Conservation (phyloP, 805 yeast genomes). For the Lachancea sp. region DNA sequence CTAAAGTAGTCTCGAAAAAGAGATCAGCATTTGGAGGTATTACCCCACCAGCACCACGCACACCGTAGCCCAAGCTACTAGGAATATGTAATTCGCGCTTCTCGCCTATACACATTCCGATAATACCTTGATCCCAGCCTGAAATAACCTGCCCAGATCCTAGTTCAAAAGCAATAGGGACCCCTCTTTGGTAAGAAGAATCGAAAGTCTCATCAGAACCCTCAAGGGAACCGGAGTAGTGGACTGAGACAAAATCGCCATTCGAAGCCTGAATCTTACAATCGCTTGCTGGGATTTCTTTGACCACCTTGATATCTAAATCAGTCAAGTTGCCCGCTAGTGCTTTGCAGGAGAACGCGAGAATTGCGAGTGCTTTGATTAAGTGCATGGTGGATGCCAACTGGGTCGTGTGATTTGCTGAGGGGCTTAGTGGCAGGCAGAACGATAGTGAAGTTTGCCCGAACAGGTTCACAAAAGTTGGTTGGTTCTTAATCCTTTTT, state of each 20-base stretch:
- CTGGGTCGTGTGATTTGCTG: neutral
- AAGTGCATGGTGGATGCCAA: constrained; percentile 3
- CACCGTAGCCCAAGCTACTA: constrained; percentile 71
- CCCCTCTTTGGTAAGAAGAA: constrained; percentile 55
- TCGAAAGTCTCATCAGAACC: constrained; percentile 68
- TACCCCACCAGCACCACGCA: constrained; percentile 64
- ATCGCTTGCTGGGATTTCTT: constrained; percentile 42
- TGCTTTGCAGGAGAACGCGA: constrained; percentile 1
- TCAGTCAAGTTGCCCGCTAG: constrained; percentile 25
- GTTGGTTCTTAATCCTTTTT: no score
- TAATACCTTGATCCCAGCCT: constrained; percentile 89
- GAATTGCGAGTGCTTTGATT: neutral
- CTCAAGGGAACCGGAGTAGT: constrained; percentile 66
- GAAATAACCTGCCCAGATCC: constrained; percentile 76
- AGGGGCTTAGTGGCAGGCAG: neutral
- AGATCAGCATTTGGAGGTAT: constrained; percentile 77
- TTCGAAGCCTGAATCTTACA: constrained; percentile 52
- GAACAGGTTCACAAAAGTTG: no score
- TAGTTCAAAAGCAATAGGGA: constrained; percentile 64
- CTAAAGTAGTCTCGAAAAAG: constrained; percentile 30
- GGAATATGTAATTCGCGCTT: constrained; percentile 76
- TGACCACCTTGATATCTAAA: constrained; percentile 38
- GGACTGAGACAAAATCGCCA: constrained; percentile 70
- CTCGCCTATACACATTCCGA: constrained; percentile 85
- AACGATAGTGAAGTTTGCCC: neutral